Conservation (phyloP, 2,329 filamentous ascomycete genomes). For the Xylaria sp. region DNA sequence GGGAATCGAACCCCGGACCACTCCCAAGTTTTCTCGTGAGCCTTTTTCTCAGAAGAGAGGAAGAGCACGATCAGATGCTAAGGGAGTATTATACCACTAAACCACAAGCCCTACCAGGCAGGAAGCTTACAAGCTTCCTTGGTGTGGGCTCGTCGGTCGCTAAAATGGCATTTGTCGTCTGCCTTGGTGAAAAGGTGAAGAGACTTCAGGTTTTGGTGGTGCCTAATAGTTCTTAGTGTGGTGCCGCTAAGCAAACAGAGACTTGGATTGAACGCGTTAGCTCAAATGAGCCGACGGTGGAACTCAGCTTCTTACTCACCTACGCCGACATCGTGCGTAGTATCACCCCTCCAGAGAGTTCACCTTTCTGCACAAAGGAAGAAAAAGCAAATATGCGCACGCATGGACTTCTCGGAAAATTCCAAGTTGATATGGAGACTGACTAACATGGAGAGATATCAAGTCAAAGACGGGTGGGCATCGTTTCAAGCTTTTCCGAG, state of each 20-base stretch:
- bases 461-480: constrained; percentile 7
- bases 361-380: constrained; percentile 17
- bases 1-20: constrained; percentile 45
- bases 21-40: constrained; percentile 33
- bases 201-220: constrained; percentile 7
- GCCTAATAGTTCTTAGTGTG: background rate
- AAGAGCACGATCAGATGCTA: constrained; percentile 23
- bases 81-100: constrained; percentile 40
- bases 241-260: constrained; percentile 15
- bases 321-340: background rate
- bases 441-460: background rate
- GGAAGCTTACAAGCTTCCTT: constrained; percentile 25
- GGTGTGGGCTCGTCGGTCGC: constrained; percentile 9
- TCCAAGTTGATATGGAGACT: background rate
- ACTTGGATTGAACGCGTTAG: constrained; percentile 13
- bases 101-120: constrained; percentile 32
- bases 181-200: background rate
- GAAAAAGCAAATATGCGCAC: constrained; percentile 7
- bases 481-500: constrained; percentile 18
- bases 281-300: background rate
- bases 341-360: constrained; percentile 13
- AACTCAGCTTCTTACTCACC: background rate
- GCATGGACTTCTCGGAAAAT: constrained; percentile 1
- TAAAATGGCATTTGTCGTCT: constrained; percentile 21
- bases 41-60: background rate